Evolutionary conservation across 441 rosid genomes (phyloP), one percentile per base, ranked within the genome.

Genomic region (Metrosideros polymorpha): DNA sequence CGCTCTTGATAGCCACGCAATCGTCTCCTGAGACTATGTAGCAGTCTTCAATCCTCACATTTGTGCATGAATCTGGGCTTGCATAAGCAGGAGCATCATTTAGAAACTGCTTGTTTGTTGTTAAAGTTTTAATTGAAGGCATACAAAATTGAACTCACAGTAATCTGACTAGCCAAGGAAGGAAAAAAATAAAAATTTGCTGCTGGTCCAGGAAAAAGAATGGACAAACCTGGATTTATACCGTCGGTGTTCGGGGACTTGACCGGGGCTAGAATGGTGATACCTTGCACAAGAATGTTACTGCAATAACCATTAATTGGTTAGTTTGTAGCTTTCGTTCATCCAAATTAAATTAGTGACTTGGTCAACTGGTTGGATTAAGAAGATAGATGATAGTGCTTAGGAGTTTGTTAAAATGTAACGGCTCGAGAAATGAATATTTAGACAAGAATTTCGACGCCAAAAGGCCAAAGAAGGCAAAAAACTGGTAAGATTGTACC

Each of bases 181-280:
- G n/a, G 47, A 39, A 19, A 35, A 25, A 42, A 66, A 27, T n/a
- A n/a, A 24, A 61, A 35, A 35, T 66, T 19, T 19, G 45, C 77
- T 35, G 45, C 12, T 39, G 15, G 79, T 12, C 47, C n/a, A 35
- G 47, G 47, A 35, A 71, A 35, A 10, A 22, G 79, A 71, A 71
- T 18, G 45, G 77, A 52, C 87, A 0, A 63, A 96, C 99, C 98
- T 88, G 95, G 97, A 85, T 94, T 93, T 89, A 94, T 93, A 7
- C 97, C 95, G 50, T 94, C 97, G 24, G 97, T 93, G 90, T 94
- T 94, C 3, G 97, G 97, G 77, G 95, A 94, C 66, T 86, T 92
- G 45, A 93, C 86, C 7, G 97, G 97, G 47, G 97, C 97, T 5
- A 94, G 89, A 83, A 93, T 94, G 42, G 97, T 93, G 4, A 93